phyloP scores from a whole-genome alignment of 106 monocot genomes.

The Dioscorea alata region DNA sequence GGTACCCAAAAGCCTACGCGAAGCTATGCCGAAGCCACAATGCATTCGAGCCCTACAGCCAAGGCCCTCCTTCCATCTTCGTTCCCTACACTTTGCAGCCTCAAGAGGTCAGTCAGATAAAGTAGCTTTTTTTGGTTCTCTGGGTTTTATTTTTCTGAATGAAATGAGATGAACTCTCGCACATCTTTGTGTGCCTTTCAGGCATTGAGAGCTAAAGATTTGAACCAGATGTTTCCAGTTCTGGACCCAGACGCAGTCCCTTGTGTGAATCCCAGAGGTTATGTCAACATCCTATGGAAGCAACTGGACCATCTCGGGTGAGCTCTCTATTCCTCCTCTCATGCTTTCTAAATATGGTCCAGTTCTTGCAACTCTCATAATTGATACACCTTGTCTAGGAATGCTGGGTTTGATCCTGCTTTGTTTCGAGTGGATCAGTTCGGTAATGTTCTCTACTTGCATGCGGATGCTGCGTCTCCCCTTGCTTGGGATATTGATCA shows the following conservation, averaged over 20 bases:
- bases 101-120: slow-evolving; percentile 46
- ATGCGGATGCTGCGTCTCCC: slow-evolving; percentile 78
- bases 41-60: slow-evolving; percentile 15
- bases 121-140: neutral
- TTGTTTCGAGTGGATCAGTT: slow-evolving; percentile 79
- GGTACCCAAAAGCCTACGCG: slow-evolving; percentile 61
- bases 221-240: slow-evolving; percentile 72
- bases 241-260: slow-evolving; percentile 43
- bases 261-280: slow-evolving; percentile 49
- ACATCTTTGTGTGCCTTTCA: slow-evolving; percentile 9
- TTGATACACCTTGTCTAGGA: slow-evolving; percentile 33
- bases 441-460: slow-evolving; percentile 81
- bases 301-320: slow-evolving; percentile 90
- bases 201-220: slow-evolving; percentile 54
- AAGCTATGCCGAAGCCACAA: slow-evolving; percentile 35
- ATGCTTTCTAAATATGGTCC: neutral
- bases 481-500: slow-evolving; percentile 92
- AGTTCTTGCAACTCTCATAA: neutral
- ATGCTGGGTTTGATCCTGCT: slow-evolving; percentile 90
- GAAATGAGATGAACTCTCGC: neutral
- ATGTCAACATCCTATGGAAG: slow-evolving; percentile 73
- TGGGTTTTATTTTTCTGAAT: neutral
- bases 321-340: neutral
- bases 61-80: slow-evolving; percentile 61
- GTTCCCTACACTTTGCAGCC: slow-evolving; percentile 54